A percentile compares a stretch with the other conserved stretches of the same genome.
phyloP scores from a whole-genome alignment of 2,329 filamentous ascomycete genomes.

The Teratosphaeria gauchensis region DNA sequence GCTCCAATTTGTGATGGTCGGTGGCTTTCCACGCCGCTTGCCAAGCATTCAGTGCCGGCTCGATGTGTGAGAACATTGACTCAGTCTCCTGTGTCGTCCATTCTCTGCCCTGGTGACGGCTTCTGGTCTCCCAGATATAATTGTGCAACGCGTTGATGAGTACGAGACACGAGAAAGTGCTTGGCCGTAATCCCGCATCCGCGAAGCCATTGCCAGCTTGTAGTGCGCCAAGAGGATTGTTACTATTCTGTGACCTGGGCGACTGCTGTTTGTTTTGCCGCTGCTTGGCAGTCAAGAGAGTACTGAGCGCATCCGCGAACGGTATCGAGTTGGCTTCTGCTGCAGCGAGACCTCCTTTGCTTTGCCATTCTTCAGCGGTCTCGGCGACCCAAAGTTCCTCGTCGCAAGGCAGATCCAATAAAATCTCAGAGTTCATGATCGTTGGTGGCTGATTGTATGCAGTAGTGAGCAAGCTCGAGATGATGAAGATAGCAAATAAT shows the following conservation, averaged over 20 bases:
- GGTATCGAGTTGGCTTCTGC: conserved; percentile 62
- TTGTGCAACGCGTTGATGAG: conserved; percentile 93
- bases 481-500: conserved; percentile 78
- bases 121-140: conserved; percentile 95
- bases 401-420: conserved; percentile 80
- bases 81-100: conserved; percentile 92
- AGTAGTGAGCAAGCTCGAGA: conserved; percentile 83
- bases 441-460: conserved; percentile 89
- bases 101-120: conserved; percentile 74
- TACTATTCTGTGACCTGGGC: conserved; percentile 16
- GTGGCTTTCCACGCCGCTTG: conserved; percentile 85
- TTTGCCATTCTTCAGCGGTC: conserved; percentile 69
- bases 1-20: conserved; percentile 70
- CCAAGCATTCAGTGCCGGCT: conserved; percentile 89
- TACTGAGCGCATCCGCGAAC: conserved; percentile 74
- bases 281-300: conserved; percentile 69
- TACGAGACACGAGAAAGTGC: conserved; percentile 83
- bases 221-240: conserved; percentile 13
- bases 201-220: conserved; percentile 10
- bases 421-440: conserved; percentile 87
- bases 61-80: conserved; percentile 90
- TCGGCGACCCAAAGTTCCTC: conserved; percentile 85
- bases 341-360: conserved; percentile 61
- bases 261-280: conserved; percentile 29
- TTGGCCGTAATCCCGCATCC: conserved; percentile 62